Evolutionary conservation across 2,329 filamentous ascomycete species (phyloP), one percentile per base, ranked within the genome.

Genomic region (Graphilbum ipis-grandicollis): DNA sequence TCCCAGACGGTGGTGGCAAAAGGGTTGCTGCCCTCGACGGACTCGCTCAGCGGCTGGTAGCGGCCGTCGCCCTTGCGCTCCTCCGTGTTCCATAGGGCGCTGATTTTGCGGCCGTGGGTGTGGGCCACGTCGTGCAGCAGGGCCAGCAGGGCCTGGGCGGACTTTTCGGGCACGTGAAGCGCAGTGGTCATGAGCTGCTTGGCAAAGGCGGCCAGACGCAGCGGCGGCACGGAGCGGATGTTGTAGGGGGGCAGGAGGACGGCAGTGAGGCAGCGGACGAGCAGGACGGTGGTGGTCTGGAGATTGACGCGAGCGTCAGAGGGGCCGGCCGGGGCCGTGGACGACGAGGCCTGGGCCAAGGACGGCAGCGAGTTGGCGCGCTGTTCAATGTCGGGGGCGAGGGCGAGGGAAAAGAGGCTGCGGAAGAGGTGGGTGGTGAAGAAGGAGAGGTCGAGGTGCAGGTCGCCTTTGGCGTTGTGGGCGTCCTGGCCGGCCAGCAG

Each of bases 381-480:
- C 41, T 82, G 72, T 55, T 98, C 90, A 46, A 98, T 75, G 52
- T 94, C 83, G 0, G 86, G 68, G 54, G 92, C 80, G 34, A 86
- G 63, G 3, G 79, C 77, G 19, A 93, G 69, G 2, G 79, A 67
- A 46, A 88, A 71, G 5, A 98, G 69, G 14, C 81, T 81, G 47
- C 76, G 78, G 66, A 93, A 98, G 41, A 98, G 80, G 56, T 94
- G 82, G 13, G 80, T 83, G 48, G 84, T 86, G 67, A 98, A 98
- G 66, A 86, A 94, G 48, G 79, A 84, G 28, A 98, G 72, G 54
- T 98, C 92, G 34, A 98, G 75, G 50, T 86, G 81, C 5, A 96
- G 69, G 32, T 77, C 68, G 31, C 76, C 71, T 39, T 84, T 79
- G 34, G 84, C 80, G 58, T 85, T 88, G 58, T 81, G 78, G 14